Evolutionary conservation across 108 stramenopile species (phyloP).

Genomic region (Nitzschia inconspicua): DNA sequence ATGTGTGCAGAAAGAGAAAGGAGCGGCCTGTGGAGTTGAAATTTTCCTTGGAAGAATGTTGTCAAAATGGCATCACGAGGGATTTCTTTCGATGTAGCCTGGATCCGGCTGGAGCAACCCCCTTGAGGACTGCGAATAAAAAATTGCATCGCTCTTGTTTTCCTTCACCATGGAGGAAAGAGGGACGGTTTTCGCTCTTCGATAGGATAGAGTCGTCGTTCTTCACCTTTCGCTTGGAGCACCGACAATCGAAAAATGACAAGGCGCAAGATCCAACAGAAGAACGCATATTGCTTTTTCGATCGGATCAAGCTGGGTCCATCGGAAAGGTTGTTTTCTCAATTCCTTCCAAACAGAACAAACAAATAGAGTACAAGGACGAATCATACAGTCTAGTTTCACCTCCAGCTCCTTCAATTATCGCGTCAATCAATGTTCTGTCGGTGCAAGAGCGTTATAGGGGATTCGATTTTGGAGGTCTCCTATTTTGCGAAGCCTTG

Average conservation of each 20-base stretch:
- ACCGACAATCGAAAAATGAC: conserved; percentile 40
- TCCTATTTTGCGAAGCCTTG: conserved; percentile 51
- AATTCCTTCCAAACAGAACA: not conserved
- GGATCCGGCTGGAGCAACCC: no score
- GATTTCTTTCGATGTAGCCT: no score
- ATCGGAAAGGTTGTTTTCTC: conserved; percentile 71
- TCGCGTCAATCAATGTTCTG: conserved; percentile 35
- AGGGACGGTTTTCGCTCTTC: no score
- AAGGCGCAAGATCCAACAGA: conserved; percentile 46
- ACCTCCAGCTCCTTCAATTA: not conserved
- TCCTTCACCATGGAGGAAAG: no score
- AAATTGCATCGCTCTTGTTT: no score
- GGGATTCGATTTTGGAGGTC: conserved; percentile 59
- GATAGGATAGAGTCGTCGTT: no score
- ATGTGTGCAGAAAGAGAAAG: no score
- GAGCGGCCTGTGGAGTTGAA: no score
- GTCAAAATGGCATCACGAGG: no score
- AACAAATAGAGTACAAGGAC: not conserved
- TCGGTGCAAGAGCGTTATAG: conserved; percentile 54
- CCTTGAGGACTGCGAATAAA: no score
- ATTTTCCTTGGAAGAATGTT: no score
- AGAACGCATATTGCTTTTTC: conserved; percentile 59
- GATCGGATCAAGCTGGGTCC: conserved; percentile 51
- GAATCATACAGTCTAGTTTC: not conserved
- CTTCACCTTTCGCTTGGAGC: conserved; percentile 46